Conservation (phyloP, 345 rosid species). For the Eucalyptus cloeziana region DNA sequence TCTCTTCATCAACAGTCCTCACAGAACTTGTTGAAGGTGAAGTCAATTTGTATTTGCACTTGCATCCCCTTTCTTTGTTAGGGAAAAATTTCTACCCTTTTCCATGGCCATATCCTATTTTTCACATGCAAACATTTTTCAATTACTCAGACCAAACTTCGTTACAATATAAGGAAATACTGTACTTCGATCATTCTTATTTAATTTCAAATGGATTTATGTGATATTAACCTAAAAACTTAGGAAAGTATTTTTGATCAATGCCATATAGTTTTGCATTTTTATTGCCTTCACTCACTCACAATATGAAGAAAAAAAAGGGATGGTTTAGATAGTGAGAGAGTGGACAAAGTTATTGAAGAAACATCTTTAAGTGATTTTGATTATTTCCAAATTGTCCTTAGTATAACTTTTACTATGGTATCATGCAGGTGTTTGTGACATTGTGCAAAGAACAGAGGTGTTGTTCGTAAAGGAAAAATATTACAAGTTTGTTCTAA, state of each 20-base stretch:
- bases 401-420: no score
- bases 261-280: neutral
- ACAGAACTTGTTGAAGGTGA: no score
- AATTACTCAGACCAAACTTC: neutral
- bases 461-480: no score
- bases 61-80: rapidly evolving
- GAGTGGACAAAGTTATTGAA: neutral
- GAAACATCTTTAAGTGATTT: no score
- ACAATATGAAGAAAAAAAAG: neutral
- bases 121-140: neutral
- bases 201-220: neutral
- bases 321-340: neutral
- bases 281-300: rapidly evolving
- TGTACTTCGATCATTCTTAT: neutral
- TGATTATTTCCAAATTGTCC: no score
- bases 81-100: neutral
- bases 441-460: no score
- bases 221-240: neutral
- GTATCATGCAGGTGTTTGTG: rapidly evolving
- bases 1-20: neutral
- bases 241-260: neutral
- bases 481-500: no score
- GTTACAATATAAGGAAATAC: neutral
- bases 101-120: neutral
- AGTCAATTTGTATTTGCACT: neutral